A percentile compares a stretch with the other conserved stretches of the same genome.
Evolutionary conservation across 2,329 filamentous ascomycete species (phyloP).

Genomic region (Colletotrichum sp.): DNA sequence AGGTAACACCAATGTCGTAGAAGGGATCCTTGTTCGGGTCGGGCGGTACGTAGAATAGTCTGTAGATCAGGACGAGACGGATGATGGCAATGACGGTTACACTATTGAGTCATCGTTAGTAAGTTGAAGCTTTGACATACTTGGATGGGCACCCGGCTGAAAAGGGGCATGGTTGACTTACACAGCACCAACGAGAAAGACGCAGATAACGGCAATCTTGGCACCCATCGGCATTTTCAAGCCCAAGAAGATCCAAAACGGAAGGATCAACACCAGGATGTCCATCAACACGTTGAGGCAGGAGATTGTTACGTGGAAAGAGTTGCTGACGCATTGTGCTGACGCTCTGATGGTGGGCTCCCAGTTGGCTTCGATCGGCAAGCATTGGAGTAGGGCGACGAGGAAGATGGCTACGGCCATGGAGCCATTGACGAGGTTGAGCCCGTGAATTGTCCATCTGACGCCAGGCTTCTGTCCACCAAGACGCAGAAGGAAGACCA

Average conservation of each 20-base stretch:
- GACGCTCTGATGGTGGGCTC: conserved; percentile 24
- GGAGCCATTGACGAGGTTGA: conserved; percentile 34
- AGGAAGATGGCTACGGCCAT: conserved; percentile 36
- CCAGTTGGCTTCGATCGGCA: conserved; percentile 33
- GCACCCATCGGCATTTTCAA: conserved; percentile 41
- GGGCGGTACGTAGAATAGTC: conserved; percentile 25
- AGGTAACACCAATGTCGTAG: conserved; percentile 35
- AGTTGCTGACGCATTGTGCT: conserved; percentile 1
- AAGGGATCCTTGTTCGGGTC: conserved; percentile 26
- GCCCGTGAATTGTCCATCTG: conserved; percentile 31
- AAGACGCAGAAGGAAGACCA: conserved; percentile 50
- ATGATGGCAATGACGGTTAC: conserved; percentile 36
- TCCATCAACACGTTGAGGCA: conserved; percentile 38
- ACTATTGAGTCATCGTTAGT: conserved; percentile 19
- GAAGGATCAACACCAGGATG: conserved; percentile 37
- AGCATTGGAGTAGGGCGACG: conserved; percentile 39
- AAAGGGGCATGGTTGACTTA: conserved; percentile 26
- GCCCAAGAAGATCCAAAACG: conserved; percentile 43
- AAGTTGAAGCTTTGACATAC: neutral
- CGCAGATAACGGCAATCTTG: conserved; percentile 42
- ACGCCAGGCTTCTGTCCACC: conserved; percentile 39
- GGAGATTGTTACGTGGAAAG: neutral
- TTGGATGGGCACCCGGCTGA: neutral
- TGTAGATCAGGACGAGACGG: conserved; percentile 34
- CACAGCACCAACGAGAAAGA: conserved; percentile 43